Conservation (phyloP, 176 grass and related monocot genomes). For the Rhipidocladum racemiflorum region DNA sequence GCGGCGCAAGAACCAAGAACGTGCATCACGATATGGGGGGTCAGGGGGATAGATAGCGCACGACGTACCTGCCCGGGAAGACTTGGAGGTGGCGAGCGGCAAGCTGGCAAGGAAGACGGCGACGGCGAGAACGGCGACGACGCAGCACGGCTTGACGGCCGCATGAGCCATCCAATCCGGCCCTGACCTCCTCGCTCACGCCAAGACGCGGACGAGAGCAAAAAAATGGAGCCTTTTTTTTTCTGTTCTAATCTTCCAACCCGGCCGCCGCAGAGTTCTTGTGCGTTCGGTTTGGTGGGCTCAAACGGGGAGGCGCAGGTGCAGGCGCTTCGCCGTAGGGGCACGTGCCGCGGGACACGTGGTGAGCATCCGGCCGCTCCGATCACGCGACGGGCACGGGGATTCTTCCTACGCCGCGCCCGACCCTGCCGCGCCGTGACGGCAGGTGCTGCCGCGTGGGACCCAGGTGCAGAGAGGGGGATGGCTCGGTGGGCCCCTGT, state of each 20-base stretch:
- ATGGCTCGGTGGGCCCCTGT: neutral
- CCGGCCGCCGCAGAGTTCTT: constrained; percentile 2
- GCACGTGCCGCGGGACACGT: constrained; percentile 5
- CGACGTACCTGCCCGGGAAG: constrained; percentile 40
- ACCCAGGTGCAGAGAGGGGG: neutral
- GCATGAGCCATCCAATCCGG: constrained; percentile 40
- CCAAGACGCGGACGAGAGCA: neutral
- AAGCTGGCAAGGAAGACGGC: constrained; percentile 39
- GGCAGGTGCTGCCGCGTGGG: neutral
- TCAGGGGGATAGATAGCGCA: too few relatives aligned
- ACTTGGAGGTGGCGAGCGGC: constrained; percentile 25
- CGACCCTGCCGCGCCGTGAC: neutral
- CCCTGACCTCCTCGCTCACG: neutral
- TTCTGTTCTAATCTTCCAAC: constrained; percentile 7
- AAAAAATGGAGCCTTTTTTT: neutral
- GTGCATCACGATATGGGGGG: neutral
- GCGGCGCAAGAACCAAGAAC: neutral
- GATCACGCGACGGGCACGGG: neutral
- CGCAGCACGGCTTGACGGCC: constrained; percentile 27
- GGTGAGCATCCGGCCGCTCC: constrained; percentile 19
- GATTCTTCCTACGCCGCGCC: neutral
- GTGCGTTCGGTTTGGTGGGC: constrained; percentile 9
- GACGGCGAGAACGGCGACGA: constrained; percentile 42
- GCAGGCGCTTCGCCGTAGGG: neutral
- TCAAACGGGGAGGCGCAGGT: neutral